A percentile compares a stretch with the other conserved stretches of the same genome.
phyloP scores from a whole-genome alignment of 495 filamentous ascomycete species.

The Annulohypoxylon stygium region DNA sequence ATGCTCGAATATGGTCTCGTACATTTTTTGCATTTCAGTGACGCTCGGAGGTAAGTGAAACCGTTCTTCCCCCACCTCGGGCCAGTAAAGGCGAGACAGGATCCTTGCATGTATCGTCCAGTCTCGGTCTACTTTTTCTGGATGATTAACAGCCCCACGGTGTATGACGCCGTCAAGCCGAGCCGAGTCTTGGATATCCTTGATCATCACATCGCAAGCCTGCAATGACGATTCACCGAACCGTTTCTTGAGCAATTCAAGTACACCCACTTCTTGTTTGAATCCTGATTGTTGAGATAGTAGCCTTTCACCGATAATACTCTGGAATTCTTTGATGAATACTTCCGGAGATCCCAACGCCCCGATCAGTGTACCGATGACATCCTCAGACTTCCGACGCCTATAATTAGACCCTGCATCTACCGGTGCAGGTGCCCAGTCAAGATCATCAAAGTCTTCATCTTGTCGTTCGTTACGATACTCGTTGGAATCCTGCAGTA shows the following conservation, averaged over 20 bases:
- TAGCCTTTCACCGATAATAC: slow-evolving; percentile 83
- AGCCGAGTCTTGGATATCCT: slow-evolving; percentile 89
- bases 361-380: slow-evolving; percentile 90
- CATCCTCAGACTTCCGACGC: slow-evolving; percentile 87
- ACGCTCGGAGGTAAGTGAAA: slow-evolving; percentile 80
- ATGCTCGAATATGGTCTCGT: slow-evolving; percentile 80
- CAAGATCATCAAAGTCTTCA: slow-evolving; percentile 85
- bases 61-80: slow-evolving; percentile 78
- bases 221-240: slow-evolving; percentile 89
- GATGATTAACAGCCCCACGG: slow-evolving; percentile 51
- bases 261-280: slow-evolving; percentile 79
- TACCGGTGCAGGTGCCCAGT: slow-evolving; percentile 91
- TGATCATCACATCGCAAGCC: slow-evolving; percentile 95
- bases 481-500: slow-evolving; percentile 69
- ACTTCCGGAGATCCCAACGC: slow-evolving; percentile 87
- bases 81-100: slow-evolving; percentile 95
- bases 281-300: slow-evolving; percentile 77
- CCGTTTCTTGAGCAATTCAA: slow-evolving; percentile 88
- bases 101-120: slow-evolving; percentile 79
- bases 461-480: slow-evolving; percentile 60
- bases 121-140: slow-evolving; percentile 52
- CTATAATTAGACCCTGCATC: slow-evolving; percentile 94
- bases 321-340: slow-evolving; percentile 94
- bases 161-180: slow-evolving; percentile 75
- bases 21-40: slow-evolving; percentile 71